Percentiles rank a stretch among this genome's conserved stretches.
Conservation (phyloP, 1,139 yeast species). For the Debaryomycetaceae sp. region DNA sequence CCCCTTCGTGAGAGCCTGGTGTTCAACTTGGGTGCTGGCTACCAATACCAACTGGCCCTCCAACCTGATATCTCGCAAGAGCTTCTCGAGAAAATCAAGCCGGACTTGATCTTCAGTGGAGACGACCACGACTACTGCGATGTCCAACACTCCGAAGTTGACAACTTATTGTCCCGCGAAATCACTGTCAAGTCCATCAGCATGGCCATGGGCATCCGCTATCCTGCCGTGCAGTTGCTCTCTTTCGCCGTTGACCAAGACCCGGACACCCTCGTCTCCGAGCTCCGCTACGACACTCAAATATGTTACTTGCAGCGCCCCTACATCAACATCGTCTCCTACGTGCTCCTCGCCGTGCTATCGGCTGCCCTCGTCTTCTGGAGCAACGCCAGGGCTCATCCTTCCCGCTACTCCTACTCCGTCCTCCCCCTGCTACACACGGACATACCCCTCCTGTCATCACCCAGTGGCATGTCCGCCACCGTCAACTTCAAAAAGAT, state of each 20-base stretch:
- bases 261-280: slow-evolving; percentile 7
- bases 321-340: slow-evolving; percentile 39
- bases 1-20: slow-evolving; percentile 36
- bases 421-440: slow-evolving; percentile 3
- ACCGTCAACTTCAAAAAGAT: slow-evolving; percentile 17
- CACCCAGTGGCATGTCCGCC: background rate
- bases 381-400: slow-evolving; percentile 1
- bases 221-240: slow-evolving; percentile 53
- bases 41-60: slow-evolving; percentile 50
- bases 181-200: slow-evolving; percentile 55
- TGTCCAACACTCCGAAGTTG: slow-evolving; percentile 28
- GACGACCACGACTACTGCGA: slow-evolving; percentile 61
- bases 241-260: slow-evolving; percentile 24
- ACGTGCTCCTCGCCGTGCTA: slow-evolving; percentile 35
- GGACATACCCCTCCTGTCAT: background rate
- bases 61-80: slow-evolving; percentile 24
- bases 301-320: slow-evolving; percentile 52
- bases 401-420: slow-evolving; percentile 8
- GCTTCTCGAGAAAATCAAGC: slow-evolving; percentile 31
- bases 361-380: slow-evolving; percentile 27
- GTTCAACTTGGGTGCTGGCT: slow-evolving; percentile 34
- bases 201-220: slow-evolving; percentile 57
- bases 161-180: slow-evolving; percentile 26
- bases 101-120: slow-evolving; percentile 45
- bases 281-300: slow-evolving; percentile 32